Evolutionary conservation across 164 flowering plant genomes (phyloP), one percentile per base, ranked within the genome.

Genomic region (Umbilicus rupestris): DNA sequence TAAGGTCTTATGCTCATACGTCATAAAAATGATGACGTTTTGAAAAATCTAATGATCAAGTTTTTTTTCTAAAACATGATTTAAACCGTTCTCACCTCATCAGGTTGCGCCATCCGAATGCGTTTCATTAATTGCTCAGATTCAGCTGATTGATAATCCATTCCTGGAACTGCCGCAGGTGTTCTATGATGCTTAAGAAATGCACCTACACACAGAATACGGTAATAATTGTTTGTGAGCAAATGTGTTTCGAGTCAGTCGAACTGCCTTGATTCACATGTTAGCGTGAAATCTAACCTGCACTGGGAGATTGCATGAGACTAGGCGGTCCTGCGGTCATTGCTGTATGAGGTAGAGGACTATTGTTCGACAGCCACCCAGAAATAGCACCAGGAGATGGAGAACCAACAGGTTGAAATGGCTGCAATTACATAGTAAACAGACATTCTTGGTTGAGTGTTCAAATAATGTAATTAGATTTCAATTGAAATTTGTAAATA

Each of bases 121-220:
- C 91, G 84, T 79, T 88, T 88, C 81, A 82, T 81, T 74, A 86
- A 45, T 68, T 83, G 88, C 55, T 88, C 95, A 1, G 88, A 81
- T 71, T 86, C 89, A 69, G 81, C 83, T 14, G 83, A 78, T 60
- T 80, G 91, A 77, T 84, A 88, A 64, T 88, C 91, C 82, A 86
- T 75, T 42, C 85, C 85, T 15, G 88, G 67, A 63, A 75, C 79
- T 71, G 84, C 75, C 31, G 87, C 70, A 29, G 87, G 89, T 22
- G 81, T 76, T 74, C 91, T 85, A 26, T 83, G 87, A 63, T 88
- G 91, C 66, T 88, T 88, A 47, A 88, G 57, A 68, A 85, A 83
- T 35, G 82, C 83, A 70, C 81, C 89, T 84, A 78, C 64, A 60
- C 45, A 62, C 35, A 72, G 16, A 11, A 66, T 35, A 22, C n/a